Evolutionary conservation across 73 alveolate species (phyloP), one percentile per base, ranked within the genome.

Genomic region (Paramecium pentaurelia): DNA sequence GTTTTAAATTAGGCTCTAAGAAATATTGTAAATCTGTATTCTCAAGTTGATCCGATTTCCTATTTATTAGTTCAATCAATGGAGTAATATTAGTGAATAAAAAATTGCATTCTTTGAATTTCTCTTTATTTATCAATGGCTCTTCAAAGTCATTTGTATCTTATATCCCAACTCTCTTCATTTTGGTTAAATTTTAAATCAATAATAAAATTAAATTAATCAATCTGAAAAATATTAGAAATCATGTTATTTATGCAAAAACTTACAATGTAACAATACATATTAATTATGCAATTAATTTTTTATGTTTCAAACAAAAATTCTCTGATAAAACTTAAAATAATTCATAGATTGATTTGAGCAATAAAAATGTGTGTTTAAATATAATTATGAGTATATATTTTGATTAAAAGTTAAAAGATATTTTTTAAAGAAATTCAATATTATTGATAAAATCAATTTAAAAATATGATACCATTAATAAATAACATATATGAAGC

Each of bases 31-130:
- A 49, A 32, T 80, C 91, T 10, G 91, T n/a, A 49, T 80, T 80
- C n/a, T 80, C 45, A 64, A 80, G 49, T 80, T 80, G 91, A 44
- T 80, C 91, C 12, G 37, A 22, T 80, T 80, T 80, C 91, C 49
- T 40, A 80, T 80, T 80, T 42, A 80, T 80, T 22, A 80, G 47
- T 20, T 80, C 91, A 25, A 80, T 80, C 77, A 80, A 80, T 4
- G 77, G 91, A 1, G 77, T 80, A 80, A 80, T 80, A 25, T 80
- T 49, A 2, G 91, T 80, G 58, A 32, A 80, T 80, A 80, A 36
- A 47, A 80, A 80, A 20, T 80, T 47, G 42, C 77, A 44, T 36
- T 80, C 91, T 30, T 80, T 64, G 9, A 64, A 64, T 0, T 64
- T 22, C 47, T 28, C 30, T 12, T 64, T 9, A 22, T 32, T n/a